Evolutionary conservation across 768 basidiomycete species (phyloP), one percentile per base, ranked within the genome.

Genomic region (Lyophyllum atratum): DNA sequence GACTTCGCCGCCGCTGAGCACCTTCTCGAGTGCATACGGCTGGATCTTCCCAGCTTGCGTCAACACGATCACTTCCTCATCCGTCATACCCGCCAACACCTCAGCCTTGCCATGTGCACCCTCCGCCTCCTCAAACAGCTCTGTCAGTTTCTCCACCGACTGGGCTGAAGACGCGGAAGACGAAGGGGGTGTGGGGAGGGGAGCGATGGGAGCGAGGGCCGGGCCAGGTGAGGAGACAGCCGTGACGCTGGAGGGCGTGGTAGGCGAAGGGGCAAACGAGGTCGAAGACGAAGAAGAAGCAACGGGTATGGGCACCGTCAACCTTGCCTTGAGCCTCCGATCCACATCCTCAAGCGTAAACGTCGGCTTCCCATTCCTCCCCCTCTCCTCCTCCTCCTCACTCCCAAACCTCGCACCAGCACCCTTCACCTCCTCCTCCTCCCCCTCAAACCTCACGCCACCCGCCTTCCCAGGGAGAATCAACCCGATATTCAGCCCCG

Each of bases 11-110:
- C 69, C 69, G 5, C 80, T 93, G n/a, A 98, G 73, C 28, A 93
- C 86, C 77, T 98, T 98, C 76, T 99, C 97, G 55, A 98, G 74
- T 25, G 93, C 92, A 71, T 99, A 98, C n/a, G 92, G 82, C 0
- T 92, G 89, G 54, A 98, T 89, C 83, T 96, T 97, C 28, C 95
- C 93, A 59, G 87, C 87, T 75, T 95, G 93, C 2, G 88, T 82
- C 44, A 99, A 79, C 55, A 94, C 52, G 53, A 98, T 88, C 43
- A 99, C 79, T 72, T 98, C 97, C 68, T 98, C 96, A 64, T 99
- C 93, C 51, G 84, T 90, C 66, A 99, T 73, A 61, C 84, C 76
- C 43, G 80, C 73, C 50, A 92, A 65, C 21, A 83, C 76, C 54
- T 62, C 60, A 9, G 60, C 60, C 54, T 59, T 62, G 10, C 72